Base-by-base conservation (phyloP, 1,139 yeast genomes). In the Hyphopichia pseudoburtonii region DNA sequence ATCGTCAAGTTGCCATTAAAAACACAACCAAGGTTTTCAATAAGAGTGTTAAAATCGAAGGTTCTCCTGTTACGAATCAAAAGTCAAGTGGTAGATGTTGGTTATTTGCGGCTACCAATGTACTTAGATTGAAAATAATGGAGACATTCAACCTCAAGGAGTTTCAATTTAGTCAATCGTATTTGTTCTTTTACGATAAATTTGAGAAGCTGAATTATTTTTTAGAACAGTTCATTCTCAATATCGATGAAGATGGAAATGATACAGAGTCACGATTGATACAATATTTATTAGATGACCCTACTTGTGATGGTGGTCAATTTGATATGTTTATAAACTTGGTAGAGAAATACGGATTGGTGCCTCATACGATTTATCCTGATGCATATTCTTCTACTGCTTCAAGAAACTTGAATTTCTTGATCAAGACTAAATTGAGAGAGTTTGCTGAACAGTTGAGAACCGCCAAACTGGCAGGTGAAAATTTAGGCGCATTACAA, bases 131-230 rank as follows among this genome's bases (percentile, higher is more conserved):
- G 22, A 40, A 40, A 9, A 35, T 50, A 11, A 47, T 48, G 45
- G 42, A 45, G 35, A 47, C 43, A 36, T 42, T 41, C 34, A 41
- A 43, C 29, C 27, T 51, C 26, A 47, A 48, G 36, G 54, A 51
- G 34, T 51, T 48, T 33, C 52, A 48, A 35, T 45, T 50, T 26
- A 44, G 51, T 19, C 52, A 48, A 31, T 50, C 64, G 16, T 64
- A 62, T 44, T 51, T 62, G 35, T 62, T 51, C 45, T 64, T 63
- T 36, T 62, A 60, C 43, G 68, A 63, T 47, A 63, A 63, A 46
- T 52, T 64, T 33, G 69, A 64, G 42, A 61, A 63, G 46, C 37
- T 48, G 29, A 51, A 48, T 39, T 47, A 22, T 32, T 47, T 48
- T 33, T 37, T 50, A 28, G 48, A 50, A 22, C 44, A 41, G 28